A percentile compares a stretch with the other conserved stretches of the same genome.
Evolutionary conservation across 192 early-diverging fungal genomes (phyloP).

Genomic region (Coemansia sp.): DNA sequence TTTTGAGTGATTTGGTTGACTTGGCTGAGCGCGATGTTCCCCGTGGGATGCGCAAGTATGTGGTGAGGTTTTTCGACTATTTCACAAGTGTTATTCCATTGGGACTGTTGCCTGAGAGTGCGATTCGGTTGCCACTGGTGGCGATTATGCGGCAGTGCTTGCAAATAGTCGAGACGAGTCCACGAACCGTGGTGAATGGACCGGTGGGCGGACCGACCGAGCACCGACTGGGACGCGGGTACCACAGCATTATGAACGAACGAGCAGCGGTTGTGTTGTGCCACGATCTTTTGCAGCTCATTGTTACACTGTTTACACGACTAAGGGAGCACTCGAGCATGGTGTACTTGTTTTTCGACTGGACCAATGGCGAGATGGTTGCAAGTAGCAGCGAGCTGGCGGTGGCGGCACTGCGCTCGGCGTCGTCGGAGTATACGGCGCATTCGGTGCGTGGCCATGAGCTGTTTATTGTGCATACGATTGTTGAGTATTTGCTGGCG

Average conservation of each 20-base stretch:
- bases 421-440: constrained; percentile 9
- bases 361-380: constrained; percentile 10
- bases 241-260: constrained; percentile 31
- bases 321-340: constrained; percentile 37
- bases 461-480: constrained; percentile 38
- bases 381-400: constrained; percentile 16
- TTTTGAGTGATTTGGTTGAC: constrained; percentile 43
- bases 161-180: constrained; percentile 28
- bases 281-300: constrained; percentile 36
- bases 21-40: constrained; percentile 43
- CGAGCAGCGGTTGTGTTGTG: constrained; percentile 16
- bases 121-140: constrained; percentile 46
- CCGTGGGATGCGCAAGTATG: constrained; percentile 38
- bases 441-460: constrained; percentile 38
- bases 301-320: constrained; percentile 36
- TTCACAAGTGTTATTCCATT: constrained; percentile 36
- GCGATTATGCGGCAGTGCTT: constrained; percentile 43
- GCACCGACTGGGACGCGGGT: constrained; percentile 26
- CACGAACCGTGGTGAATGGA: constrained; percentile 18
- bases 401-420: constrained; percentile 21
- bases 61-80: constrained; percentile 39
- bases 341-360: constrained; percentile 50
- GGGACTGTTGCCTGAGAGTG: constrained; percentile 44
- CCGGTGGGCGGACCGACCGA: background rate
- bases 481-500: constrained; percentile 46